phyloP scores from a whole-genome alignment of 73 alveolate species.

The Paraurostyla sp. region DNA sequence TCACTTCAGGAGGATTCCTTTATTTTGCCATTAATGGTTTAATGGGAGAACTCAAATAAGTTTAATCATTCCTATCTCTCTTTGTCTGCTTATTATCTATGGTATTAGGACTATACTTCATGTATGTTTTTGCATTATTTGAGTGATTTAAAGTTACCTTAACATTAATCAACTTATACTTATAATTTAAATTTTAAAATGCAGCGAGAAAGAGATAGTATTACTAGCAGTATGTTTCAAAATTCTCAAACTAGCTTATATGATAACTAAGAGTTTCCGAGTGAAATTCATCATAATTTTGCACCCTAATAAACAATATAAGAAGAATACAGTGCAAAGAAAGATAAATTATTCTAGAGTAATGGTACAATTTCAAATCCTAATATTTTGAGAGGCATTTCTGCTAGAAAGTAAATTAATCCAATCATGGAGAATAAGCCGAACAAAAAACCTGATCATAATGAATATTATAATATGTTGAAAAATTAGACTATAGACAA shows the following conservation, averaged over 20 bases:
- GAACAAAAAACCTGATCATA: no score
- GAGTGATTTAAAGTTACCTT: constrained; percentile 37
- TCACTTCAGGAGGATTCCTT: constrained; percentile 77
- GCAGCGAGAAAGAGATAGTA: constrained; percentile 3
- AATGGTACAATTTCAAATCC: not conserved
- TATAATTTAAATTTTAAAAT: not conserved
- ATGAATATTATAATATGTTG: no score
- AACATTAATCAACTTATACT: not conserved
- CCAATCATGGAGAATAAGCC: no score
- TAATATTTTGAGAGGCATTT: no score
- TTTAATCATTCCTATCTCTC: constrained; percentile 8
- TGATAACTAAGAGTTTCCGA: not conserved
- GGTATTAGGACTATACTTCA: constrained; percentile 63
- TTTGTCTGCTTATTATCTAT: constrained; percentile 32
- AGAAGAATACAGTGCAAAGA: constrained; percentile 37
- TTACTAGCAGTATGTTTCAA: constrained; percentile 17
- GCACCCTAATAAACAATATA: not conserved
- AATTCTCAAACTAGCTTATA: not conserved
- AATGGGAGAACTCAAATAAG: constrained; percentile 51
- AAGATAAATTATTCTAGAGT: not conserved
- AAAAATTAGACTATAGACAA: no score
- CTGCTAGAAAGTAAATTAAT: no score
- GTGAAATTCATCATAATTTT: not conserved
- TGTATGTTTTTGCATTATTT: constrained; percentile 70
- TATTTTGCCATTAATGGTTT: constrained; percentile 71